Conservation (phyloP, 1,284 basidiomycete genomes). For the Schizophyllum amplum region DNA sequence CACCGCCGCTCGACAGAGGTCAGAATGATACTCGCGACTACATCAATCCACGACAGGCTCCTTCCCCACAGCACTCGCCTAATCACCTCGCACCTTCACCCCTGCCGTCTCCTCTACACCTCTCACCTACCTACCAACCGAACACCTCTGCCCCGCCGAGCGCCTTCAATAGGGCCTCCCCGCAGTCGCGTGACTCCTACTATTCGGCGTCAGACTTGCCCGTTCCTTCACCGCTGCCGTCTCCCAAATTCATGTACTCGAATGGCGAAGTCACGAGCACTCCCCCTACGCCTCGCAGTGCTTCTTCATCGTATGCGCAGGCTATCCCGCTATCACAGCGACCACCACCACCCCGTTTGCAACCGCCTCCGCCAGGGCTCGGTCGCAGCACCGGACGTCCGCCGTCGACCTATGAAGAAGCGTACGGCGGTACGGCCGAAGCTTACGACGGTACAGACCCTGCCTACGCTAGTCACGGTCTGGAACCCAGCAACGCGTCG, state of each 20-base stretch:
- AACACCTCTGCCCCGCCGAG: too few species aligned
- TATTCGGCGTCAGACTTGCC: conserved; percentile 66
- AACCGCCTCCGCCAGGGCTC: conserved; percentile 7
- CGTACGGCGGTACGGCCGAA: conserved; percentile 7
- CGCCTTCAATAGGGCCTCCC: neutral
- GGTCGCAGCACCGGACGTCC: conserved; percentile 10
- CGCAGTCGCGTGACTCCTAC: conserved; percentile 39
- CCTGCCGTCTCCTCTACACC: neutral
- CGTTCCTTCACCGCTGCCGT: conserved; percentile 48
- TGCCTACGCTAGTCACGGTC: conserved; percentile 15
- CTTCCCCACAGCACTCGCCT: conserved; percentile 4
- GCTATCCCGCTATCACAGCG: conserved; percentile 14
- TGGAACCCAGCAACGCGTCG: conserved; percentile 27
- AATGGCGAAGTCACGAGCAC: conserved; percentile 35
- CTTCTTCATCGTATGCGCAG: conserved; percentile 29
- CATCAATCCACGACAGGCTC: neutral
- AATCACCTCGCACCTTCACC: conserved; percentile 10
- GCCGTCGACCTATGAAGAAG: conserved; percentile 2
- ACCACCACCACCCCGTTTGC: conserved; percentile 1
- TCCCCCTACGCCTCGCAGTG: conserved; percentile 15
- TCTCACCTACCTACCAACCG: neutral
- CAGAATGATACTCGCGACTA: conserved; percentile 6
- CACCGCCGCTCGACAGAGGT: conserved; percentile 3
- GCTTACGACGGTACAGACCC: too few species aligned
- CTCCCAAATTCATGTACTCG: conserved; percentile 38